phyloP scores from a whole-genome alignment of 75 land plant species.

The Sequoiadendron giganteum region DNA sequence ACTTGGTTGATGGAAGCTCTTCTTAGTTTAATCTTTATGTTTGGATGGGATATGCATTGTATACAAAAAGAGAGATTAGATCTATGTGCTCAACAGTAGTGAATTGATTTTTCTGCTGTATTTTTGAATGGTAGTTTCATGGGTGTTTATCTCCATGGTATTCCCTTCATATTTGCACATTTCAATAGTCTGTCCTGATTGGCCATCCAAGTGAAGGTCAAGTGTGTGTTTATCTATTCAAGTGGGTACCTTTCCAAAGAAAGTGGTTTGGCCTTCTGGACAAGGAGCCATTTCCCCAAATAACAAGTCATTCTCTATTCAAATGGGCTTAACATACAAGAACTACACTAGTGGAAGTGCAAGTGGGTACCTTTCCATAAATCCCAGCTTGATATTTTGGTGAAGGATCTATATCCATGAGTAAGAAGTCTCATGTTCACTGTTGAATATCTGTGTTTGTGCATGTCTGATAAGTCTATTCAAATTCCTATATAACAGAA shows the following conservation, averaged over 20 bases:
- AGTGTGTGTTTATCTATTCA: background rate
- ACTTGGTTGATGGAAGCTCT: background rate
- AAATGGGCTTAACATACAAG: background rate
- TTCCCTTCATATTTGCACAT: background rate
- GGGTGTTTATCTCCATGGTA: background rate
- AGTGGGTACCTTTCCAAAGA: background rate
- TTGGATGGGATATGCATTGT: background rate
- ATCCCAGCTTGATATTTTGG: background rate
- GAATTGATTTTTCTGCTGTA: background rate
- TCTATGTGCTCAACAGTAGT: background rate
- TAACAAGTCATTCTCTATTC: background rate
- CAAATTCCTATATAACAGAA: background rate
- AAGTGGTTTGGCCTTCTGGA: background rate
- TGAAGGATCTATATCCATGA: background rate
- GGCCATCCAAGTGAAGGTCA: background rate
- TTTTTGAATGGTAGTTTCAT: background rate
- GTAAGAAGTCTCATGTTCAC: background rate
- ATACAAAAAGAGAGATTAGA: background rate
- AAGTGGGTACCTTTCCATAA: background rate
- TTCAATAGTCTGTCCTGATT: background rate
- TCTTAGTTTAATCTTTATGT: background rate
- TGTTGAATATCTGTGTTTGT: background rate
- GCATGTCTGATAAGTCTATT: background rate
- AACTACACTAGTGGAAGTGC: background rate
- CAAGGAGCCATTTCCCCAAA: background rate